Evolutionary conservation across 1,284 basidiomycete species (phyloP).

Genomic region (Heterobasidion occidentale): DNA sequence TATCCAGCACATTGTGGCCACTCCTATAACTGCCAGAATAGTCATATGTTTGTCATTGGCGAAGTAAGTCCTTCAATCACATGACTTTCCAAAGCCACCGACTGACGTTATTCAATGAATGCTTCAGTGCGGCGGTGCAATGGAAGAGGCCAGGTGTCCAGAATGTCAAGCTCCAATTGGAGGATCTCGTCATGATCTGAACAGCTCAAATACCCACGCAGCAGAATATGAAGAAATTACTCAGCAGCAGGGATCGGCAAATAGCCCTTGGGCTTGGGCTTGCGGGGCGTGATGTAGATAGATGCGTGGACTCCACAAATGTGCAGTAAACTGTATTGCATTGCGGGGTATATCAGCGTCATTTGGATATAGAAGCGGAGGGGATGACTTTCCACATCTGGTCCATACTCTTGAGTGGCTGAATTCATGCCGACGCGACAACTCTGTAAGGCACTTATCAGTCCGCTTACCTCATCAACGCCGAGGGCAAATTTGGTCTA

Average conservation of each 20-base stretch:
- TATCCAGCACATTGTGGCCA: slow-evolving; percentile 37
- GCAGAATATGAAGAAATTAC: slow-evolving; percentile 31
- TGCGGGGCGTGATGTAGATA: neutral
- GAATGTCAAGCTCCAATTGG: slow-evolving; percentile 50
- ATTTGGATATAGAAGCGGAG: neutral
- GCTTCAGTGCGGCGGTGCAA: slow-evolving; percentile 48
- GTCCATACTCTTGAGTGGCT: no score
- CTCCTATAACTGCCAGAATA: slow-evolving; percentile 40
- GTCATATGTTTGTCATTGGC: slow-evolving; percentile 40
- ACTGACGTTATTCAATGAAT: neutral
- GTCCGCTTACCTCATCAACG: no score
- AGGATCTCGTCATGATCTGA: slow-evolving; percentile 33
- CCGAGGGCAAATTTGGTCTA: neutral
- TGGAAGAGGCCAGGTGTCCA: slow-evolving; percentile 33
- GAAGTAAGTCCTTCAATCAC: slow-evolving; percentile 23
- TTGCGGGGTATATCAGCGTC: neutral
- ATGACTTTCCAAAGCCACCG: neutral
- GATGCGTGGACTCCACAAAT: neutral
- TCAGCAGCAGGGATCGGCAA: slow-evolving; percentile 18
- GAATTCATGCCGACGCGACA: no score
- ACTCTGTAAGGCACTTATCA: no score
- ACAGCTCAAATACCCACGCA: slow-evolving; percentile 31
- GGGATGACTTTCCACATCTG: no score
- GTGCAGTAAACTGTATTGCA: no score
- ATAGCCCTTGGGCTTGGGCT: neutral